Evolutionary conservation across 345 rosid species (phyloP).

Genomic region (Hibiscus mutabilis): DNA sequence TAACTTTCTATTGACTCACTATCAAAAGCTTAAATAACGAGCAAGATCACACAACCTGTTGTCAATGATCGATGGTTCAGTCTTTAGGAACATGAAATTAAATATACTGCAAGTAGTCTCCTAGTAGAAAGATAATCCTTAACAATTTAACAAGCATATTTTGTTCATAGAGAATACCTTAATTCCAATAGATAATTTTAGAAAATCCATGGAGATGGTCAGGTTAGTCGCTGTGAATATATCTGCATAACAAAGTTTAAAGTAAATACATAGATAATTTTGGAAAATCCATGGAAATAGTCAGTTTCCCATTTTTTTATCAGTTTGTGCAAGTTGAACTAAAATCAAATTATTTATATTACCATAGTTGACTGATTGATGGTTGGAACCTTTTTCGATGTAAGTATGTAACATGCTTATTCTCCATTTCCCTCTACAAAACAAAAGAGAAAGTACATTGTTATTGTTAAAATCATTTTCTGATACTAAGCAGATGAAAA

Average conservation of each 20-base stretch:
- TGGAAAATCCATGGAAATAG: neutral
- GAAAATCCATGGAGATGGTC: neutral
- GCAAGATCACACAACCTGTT: neutral
- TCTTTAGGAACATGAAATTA: neutral
- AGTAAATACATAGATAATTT: neutral
- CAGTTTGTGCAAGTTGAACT: neutral
- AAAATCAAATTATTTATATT: constrained; percentile 3
- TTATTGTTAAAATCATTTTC: neutral
- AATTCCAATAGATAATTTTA: neutral
- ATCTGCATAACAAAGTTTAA: neutral
- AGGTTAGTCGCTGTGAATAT: neutral
- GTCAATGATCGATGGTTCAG: neutral
- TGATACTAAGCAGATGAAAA: neutral
- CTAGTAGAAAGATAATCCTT: neutral
- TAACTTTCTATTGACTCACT: neutral
- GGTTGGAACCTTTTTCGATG: neutral
- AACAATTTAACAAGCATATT: neutral
- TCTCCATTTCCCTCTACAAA: neutral
- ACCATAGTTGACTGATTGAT: neutral
- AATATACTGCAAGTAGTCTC: neutral
- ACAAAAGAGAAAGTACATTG: neutral
- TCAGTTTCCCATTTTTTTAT: neutral
- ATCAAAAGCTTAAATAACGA: neutral
- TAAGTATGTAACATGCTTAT: neutral
- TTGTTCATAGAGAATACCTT: neutral